Conservation (phyloP, 108 stramenopile genomes). For the Parietichytrium sp. region DNA sequence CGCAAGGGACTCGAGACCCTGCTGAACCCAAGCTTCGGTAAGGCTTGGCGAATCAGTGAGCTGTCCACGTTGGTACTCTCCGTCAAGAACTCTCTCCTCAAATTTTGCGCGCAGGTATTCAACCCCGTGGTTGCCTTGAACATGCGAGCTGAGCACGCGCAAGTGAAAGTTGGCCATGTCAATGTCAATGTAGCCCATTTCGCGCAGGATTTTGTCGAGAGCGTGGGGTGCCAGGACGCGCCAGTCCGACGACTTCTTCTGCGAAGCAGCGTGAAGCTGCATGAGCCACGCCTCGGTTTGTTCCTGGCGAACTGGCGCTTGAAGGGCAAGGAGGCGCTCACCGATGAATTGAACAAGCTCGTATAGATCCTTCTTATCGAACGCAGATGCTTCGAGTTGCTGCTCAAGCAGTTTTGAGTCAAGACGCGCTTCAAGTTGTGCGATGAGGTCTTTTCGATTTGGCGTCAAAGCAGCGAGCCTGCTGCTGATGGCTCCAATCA, state of each 20-base stretch:
- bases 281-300: slow-evolving; percentile 10
- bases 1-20: neutral
- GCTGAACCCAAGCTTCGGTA: neutral
- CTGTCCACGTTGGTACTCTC: slow-evolving; percentile 20
- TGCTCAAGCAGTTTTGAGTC: neutral
- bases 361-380: neutral
- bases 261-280: neutral
- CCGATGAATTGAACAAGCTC: slow-evolving; percentile 25
- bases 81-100: neutral
- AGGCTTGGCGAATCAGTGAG: neutral
- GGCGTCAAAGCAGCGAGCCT: neutral
- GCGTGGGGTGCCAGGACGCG: neutral
- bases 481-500: no score
- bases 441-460: neutral
- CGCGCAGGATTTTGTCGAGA: neutral
- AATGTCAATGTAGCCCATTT: neutral
- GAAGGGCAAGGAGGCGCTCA: slow-evolving; percentile 12
- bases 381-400: neutral
- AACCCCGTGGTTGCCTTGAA: neutral
- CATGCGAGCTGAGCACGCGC: neutral
- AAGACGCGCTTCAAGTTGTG: slow-evolving; percentile 17
- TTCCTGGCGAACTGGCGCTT: slow-evolving; percentile 9
- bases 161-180: slow-evolving; percentile 38
- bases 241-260: neutral
- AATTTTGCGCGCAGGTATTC: neutral